Conservation (phyloP, 768 basidiomycete genomes). For the Tricholoma terreum region DNA sequence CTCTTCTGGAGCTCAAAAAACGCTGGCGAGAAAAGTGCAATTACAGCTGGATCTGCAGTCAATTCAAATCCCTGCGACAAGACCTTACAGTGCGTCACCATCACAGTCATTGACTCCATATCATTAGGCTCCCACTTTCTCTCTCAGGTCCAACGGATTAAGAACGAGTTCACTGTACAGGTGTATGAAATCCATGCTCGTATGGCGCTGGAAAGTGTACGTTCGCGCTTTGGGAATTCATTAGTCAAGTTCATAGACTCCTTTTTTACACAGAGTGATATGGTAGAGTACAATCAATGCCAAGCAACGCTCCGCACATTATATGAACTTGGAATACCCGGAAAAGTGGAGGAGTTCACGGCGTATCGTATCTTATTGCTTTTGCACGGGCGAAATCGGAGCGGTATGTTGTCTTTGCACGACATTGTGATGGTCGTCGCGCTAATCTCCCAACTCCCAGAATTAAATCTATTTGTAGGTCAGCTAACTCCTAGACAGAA, state of each 20-base stretch:
- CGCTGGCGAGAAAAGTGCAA: slow-evolving; percentile 77
- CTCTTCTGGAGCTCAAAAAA: slow-evolving; percentile 80
- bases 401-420: slow-evolving; percentile 54
- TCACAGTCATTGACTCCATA: neutral
- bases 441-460: slow-evolving; percentile 38
- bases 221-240: slow-evolving; percentile 10
- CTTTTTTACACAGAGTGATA: slow-evolving; percentile 64
- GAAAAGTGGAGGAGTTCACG: slow-evolving; percentile 93
- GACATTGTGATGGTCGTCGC: too few relatives aligned
- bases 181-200: slow-evolving; percentile 99
- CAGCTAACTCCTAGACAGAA: slow-evolving; percentile 95
- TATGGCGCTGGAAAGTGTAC: slow-evolving; percentile 89
- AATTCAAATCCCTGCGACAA: slow-evolving; percentile 96
- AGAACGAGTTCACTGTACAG: slow-evolving; percentile 95
- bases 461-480: slow-evolving; percentile 95
- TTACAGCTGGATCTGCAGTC: slow-evolving; percentile 93
- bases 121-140: slow-evolving; percentile 5
- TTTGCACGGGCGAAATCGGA: slow-evolving; percentile 88
- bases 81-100: slow-evolving; percentile 83
- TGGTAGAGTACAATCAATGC: slow-evolving; percentile 99
- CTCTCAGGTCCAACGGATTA: slow-evolving; percentile 91
- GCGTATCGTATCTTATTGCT: slow-evolving; percentile 98
- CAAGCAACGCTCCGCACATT: slow-evolving; percentile 86
- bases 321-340: slow-evolving; percentile 91
- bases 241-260: slow-evolving; percentile 6